Evolutionary conservation across 805 yeast species (phyloP), one percentile per base, ranked within the genome.

Genomic region (Saccharomycopsis babjevae): DNA sequence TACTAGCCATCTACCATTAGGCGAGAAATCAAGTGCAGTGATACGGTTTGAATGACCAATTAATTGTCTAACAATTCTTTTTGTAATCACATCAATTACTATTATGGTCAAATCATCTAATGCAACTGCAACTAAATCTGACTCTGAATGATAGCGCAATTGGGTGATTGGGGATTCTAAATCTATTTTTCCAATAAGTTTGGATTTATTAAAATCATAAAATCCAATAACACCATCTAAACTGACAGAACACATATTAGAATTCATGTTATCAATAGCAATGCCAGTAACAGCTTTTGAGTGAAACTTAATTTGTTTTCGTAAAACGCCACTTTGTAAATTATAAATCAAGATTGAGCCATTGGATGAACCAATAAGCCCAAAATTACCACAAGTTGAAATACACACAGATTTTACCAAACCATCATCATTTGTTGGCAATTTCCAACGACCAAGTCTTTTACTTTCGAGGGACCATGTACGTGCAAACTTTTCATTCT

Each of bases 361-460:
- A 52, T 75, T 72, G 1, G 92, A 80, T 1, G 97, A 90, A 13
- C 98, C 99, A 22, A 96, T 86, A 46, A 93, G 74, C 0, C 88
- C 97, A 72, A 96, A 94, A 72, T 96, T 96, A 43, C 99, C 99
- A 79, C 99, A 94, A 61, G 84, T 88, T 0, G 97, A 88, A 25
- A 93, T 82, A 20, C 88, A 80, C 8, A 90, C 93, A 36, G 88
- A 72, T 69, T 86, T 88, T 8, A 84, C 96, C 10, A 80, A 68
- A 1, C 93, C 90, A 5, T 80, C 84, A 72, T 94, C 98, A n/a
- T 82, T 81, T 1, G 97, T 88, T 2, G 76, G 71, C 42, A 96
- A 75, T 42, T 76, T 77, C 77, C 85, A 82, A 62, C 86, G 81
- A 25, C 97, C 97, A 3, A 91, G 83, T 68, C 91, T 84, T 65